Evolutionary conservation across 2,329 filamentous ascomycete species (phyloP).

Genomic region (Diaporthe citriasiana): DNA sequence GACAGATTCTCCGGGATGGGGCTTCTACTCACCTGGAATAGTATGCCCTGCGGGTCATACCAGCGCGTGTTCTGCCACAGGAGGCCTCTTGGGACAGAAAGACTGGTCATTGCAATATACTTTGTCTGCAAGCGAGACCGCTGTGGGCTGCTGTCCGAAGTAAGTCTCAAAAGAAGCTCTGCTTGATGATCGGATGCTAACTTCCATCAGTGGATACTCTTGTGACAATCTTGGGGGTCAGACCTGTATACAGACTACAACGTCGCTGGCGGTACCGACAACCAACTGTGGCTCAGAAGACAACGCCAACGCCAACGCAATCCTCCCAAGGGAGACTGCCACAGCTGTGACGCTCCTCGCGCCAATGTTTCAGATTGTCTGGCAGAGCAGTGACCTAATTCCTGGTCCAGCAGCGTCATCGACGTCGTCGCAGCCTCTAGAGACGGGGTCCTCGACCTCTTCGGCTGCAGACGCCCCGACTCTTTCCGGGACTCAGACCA

Average conservation of each 20-base stretch:
- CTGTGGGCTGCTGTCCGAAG: constrained; percentile 33
- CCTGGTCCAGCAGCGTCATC: neutral
- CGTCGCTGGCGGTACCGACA: constrained; percentile 10
- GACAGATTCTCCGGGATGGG: constrained; percentile 10
- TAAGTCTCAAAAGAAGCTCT: neutral
- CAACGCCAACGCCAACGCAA: neutral
- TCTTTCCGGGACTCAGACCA: constrained; percentile 21
- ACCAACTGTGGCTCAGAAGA: neutral
- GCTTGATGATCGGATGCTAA: neutral
- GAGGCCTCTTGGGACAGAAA: neutral
- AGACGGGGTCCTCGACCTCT: neutral
- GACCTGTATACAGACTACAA: constrained; percentile 24
- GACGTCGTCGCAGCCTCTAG: constrained; percentile 1
- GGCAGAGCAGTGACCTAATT: constrained; percentile 10
- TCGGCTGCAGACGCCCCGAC: neutral
- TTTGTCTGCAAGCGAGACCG: constrained; percentile 19
- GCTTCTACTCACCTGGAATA: constrained; percentile 28
- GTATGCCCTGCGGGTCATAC: constrained; percentile 18
- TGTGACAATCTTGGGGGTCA: constrained; percentile 26
- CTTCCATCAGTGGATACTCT: constrained; percentile 6
- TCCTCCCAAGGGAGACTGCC: constrained; percentile 11
- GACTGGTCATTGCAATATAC: constrained; percentile 22
- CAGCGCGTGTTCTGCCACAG: constrained; percentile 34
- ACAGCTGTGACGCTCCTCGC: constrained; percentile 31
- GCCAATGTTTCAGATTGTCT: constrained; percentile 34